phyloP scores from a whole-genome alignment of 345 rosid species.

The Sisymbrium irio region DNA sequence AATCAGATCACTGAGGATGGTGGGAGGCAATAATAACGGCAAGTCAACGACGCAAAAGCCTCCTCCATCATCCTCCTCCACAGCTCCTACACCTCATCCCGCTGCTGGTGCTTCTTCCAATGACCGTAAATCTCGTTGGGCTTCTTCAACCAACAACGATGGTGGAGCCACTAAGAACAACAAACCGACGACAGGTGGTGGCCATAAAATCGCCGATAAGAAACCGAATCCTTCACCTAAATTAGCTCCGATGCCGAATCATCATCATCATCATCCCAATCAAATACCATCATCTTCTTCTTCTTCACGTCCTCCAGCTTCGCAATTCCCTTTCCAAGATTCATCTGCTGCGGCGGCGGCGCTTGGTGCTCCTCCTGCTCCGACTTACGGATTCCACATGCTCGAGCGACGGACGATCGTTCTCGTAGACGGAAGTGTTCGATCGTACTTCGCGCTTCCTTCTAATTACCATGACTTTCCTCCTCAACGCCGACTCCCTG shows the following conservation, averaged over 20 bases:
- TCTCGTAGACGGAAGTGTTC: conserved; percentile 88
- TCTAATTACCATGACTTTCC: conserved; percentile 78
- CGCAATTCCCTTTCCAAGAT: conserved; percentile 50
- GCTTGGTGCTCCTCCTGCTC: conserved; percentile 69
- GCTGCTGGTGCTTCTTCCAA: conserved; percentile 27
- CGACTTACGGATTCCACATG: conserved; percentile 91
- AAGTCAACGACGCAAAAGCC: conserved; percentile 45
- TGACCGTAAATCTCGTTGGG: conserved; percentile 69
- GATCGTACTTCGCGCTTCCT: conserved; percentile 95
- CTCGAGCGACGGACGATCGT: conserved; percentile 79
- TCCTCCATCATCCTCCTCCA: conserved; percentile 37
- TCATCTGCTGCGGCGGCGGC: conserved; percentile 30
- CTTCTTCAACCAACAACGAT: conserved; percentile 32
- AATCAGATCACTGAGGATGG: conserved; percentile 41
- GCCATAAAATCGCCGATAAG: conserved; percentile 33
- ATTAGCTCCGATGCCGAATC: conserved; percentile 29
- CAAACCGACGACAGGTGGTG: conserved; percentile 24
- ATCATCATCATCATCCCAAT: conserved; percentile 39
- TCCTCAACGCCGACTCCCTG: conserved; percentile 34
- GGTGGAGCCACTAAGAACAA: conserved; percentile 25
- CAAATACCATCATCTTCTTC: conserved; percentile 35
- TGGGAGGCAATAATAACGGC: conserved; percentile 45
- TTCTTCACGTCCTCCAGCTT: conserved; percentile 33
- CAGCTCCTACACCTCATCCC: conserved; percentile 20
- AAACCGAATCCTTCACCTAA: conserved; percentile 42